phyloP scores from a whole-genome alignment of 352 stramenopile genomes.

The Aphanomyces invadans region DNA sequence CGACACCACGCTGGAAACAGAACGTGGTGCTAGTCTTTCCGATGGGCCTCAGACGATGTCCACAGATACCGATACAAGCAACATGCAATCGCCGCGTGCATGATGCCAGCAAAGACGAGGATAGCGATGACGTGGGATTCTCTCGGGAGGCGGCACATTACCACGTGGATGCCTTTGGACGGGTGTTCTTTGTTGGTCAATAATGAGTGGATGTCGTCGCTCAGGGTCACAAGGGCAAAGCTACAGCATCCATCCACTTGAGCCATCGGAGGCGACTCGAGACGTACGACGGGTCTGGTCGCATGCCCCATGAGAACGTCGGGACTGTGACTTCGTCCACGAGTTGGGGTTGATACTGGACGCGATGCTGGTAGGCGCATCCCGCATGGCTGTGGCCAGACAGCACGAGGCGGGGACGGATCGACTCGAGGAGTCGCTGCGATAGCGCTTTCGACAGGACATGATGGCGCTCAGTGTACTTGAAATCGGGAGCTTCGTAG shows the following conservation, averaged over 20 bases:
- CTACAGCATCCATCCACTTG: too few relatives aligned
- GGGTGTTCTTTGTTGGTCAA: too few relatives aligned
- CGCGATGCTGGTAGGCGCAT: conserved; percentile 42
- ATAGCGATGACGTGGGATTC: too few relatives aligned
- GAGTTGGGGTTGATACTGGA: conserved; percentile 4
- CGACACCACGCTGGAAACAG: too few relatives aligned
- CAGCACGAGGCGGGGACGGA: conserved; percentile 47
- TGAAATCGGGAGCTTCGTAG: conserved; percentile 64
- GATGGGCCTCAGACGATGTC: too few relatives aligned
- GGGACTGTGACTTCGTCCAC: conserved; percentile 56
- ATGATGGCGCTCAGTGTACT: conserved; percentile 56
- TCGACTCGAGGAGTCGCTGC: conserved; percentile 36
- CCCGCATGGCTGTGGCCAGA: conserved; percentile 71
- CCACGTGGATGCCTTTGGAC: too few relatives aligned
- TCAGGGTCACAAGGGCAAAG: conserved; percentile 32
- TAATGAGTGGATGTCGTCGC: too few relatives aligned
- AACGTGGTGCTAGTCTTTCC: too few relatives aligned
- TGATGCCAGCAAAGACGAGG: too few relatives aligned
- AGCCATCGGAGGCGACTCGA: too few relatives aligned
- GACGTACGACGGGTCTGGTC: conserved; percentile 71
- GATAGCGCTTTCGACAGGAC: conserved; percentile 56
- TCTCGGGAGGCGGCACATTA: too few relatives aligned
- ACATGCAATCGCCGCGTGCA: not conserved
- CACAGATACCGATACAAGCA: not conserved
- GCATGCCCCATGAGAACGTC: conserved; percentile 72